Conservation (phyloP, 2,329 filamentous ascomycete genomes). For the Bipolaris victoriae region DNA sequence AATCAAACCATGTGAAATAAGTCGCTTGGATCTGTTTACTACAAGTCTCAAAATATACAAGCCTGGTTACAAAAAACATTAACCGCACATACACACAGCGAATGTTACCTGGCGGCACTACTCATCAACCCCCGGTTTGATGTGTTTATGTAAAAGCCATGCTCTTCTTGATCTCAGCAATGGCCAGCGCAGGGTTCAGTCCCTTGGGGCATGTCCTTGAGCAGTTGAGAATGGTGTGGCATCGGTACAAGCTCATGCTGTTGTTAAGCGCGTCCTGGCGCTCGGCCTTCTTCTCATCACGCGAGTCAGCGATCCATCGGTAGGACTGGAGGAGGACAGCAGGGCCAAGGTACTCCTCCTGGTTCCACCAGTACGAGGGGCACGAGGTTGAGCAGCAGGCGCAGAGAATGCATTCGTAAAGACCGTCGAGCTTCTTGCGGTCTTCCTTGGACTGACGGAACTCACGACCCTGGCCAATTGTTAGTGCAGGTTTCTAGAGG, state of each 20-base stretch:
- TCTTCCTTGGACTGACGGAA: slow-evolving; percentile 90
- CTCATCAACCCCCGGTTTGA: not conserved
- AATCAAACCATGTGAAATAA: not conserved
- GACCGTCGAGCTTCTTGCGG: slow-evolving; percentile 93
- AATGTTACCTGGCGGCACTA: slow-evolving; percentile 1
- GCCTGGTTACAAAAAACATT: slow-evolving; percentile 7
- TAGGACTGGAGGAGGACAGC: slow-evolving; percentile 97
- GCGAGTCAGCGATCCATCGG: slow-evolving; percentile 93
- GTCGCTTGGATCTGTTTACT: slow-evolving; percentile 15
- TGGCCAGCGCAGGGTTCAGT: slow-evolving; percentile 90
- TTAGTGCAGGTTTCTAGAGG: slow-evolving; percentile 20
- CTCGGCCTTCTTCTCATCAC: slow-evolving; percentile 87
- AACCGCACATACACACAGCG: slow-evolving; percentile 17
- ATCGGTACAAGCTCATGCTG: slow-evolving; percentile 98
- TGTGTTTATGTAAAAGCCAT: slow-evolving; percentile 66
- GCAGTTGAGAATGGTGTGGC: slow-evolving; percentile 99
- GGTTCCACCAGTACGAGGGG: slow-evolving; percentile 99
- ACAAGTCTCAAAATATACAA: slow-evolving; percentile 19
- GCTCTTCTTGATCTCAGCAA: slow-evolving; percentile 98
- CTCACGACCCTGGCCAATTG: slow-evolving; percentile 75
- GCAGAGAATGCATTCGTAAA: slow-evolving; percentile 99
- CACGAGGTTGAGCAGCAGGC: slow-evolving; percentile 99
- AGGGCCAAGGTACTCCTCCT: slow-evolving; percentile 96
- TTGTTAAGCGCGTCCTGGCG: slow-evolving; percentile 94
- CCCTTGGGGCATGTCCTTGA: slow-evolving; percentile 98